Conservation (phyloP, 805 yeast species). For the Barnettozyma vustinii region DNA sequence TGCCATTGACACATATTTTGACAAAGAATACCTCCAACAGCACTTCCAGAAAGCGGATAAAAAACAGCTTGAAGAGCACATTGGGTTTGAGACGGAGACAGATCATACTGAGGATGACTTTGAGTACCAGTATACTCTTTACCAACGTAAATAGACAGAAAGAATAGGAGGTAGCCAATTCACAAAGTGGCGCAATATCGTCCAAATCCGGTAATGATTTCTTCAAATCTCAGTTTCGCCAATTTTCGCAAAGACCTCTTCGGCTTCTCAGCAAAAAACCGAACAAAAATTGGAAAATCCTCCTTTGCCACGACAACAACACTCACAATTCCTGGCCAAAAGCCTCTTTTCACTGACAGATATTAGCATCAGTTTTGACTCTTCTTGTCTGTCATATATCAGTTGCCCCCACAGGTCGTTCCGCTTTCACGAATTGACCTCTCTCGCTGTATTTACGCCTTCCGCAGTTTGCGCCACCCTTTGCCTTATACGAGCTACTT, state of each 20-base stretch:
- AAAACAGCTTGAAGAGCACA: constrained; percentile 32
- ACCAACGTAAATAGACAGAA: constrained; percentile 33
- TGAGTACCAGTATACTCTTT: constrained; percentile 55
- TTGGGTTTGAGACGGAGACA: constrained; percentile 28
- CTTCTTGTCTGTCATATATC: neutral
- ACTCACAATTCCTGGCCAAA: neutral
- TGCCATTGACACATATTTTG: constrained; percentile 69
- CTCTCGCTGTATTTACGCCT: neutral
- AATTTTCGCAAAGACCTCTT: neutral
- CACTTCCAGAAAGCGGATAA: constrained; percentile 35
- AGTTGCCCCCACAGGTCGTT: neutral
- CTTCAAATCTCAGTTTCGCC: neutral
- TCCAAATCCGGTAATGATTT: neutral
- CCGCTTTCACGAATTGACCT: neutral
- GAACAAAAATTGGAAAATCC: neutral
- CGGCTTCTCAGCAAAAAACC: neutral
- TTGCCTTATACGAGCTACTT: neutral
- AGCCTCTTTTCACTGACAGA: neutral
- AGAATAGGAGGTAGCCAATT: too few species aligned
- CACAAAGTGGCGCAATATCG: neutral
- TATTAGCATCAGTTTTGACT: neutral
- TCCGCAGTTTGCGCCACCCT: neutral
- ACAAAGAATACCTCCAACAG: constrained; percentile 26
- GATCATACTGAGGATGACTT: constrained; percentile 43
- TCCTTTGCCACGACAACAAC: neutral